Evolutionary conservation across 2,329 filamentous ascomycete species (phyloP), one percentile per base, ranked within the genome.

Genomic region (Helotiales sp.): DNA sequence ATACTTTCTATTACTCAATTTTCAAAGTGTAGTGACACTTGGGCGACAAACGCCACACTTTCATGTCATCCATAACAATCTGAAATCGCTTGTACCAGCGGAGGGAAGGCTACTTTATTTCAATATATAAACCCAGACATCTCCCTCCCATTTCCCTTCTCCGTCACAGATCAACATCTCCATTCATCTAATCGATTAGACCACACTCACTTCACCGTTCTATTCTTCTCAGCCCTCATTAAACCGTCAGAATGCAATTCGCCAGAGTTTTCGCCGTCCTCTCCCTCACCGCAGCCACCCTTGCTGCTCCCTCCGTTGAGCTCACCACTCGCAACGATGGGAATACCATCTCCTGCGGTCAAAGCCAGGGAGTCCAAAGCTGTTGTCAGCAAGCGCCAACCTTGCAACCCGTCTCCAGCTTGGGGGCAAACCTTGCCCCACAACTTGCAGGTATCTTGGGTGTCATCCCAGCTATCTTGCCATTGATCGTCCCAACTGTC

Each of bases 241-340:
- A n/a, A 36, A 40, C 47, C n/a, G 46, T 58, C 65, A 69, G 59
- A 53, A 71, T 71, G 68, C 62, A 66, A 33, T 60, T 70, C 61
- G 61, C 55, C 31, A 58, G 55, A 38, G 27, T 58, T 42, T 40
- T 63, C 56, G 9, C 61, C 27, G 33, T 64, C 36, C 38, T 71
- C 38, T 62, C 70, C 47, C 44, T 67, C 44, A 56, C 61, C 46
- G 31, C 61, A 10, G 46, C 63, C 30, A 55, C 60, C 36, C 44
- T 66, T 24, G 68, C 69, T 12, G 31, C 36, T n/a, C 63, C 66
- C 17, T 31, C 52, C 9, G 48, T 66, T 38, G 33, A 62, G 53
- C 2, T 59, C 52, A 27, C 52, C 55, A 51, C 33, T 27, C 52
- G 50, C 24, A 51, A 30, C 10, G 47, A 61, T 34, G 40, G 40